Percentiles rank a stretch among this genome's conserved stretches.
Conservation (phyloP, 129 eudicot species). For the carrot (Daucus carota) region DNA sequence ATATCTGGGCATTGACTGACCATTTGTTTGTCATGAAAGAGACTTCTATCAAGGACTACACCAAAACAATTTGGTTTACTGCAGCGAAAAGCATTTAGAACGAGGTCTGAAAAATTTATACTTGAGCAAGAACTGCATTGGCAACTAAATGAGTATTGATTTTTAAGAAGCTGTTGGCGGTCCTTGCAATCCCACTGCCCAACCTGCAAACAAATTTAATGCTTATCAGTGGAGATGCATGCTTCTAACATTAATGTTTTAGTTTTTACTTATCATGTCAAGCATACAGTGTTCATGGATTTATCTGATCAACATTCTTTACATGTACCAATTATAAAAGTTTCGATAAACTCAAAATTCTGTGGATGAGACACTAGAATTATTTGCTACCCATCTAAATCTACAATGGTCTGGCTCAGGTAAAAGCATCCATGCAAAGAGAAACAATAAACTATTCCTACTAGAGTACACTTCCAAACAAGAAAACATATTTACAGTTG, state of each 20-base stretch:
- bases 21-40: constrained; percentile 42
- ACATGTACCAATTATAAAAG: neutral
- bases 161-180: constrained; percentile 53
- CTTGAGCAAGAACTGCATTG: constrained; percentile 62
- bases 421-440: neutral
- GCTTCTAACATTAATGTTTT: constrained; percentile 1
- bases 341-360: too few species aligned
- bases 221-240: neutral
- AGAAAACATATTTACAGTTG: constrained; percentile 3
- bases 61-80: constrained; percentile 53
- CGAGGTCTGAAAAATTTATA: constrained; percentile 69
- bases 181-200: constrained; percentile 67
- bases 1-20: constrained; percentile 19
- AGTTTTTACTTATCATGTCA: neutral
- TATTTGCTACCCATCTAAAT: neutral
- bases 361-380: neutral
- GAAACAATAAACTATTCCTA: neutral
- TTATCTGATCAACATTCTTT: neutral
- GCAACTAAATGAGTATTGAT: constrained; percentile 68
- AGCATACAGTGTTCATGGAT: neutral
- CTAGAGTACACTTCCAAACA: constrained; percentile 2
- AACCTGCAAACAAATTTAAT: constrained; percentile 43
- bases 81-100: constrained; percentile 62
- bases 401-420: neutral
- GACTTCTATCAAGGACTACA: constrained; percentile 50